phyloP scores from a whole-genome alignment of 2,329 filamentous ascomycete genomes.

The Clonostachys byssicola region DNA sequence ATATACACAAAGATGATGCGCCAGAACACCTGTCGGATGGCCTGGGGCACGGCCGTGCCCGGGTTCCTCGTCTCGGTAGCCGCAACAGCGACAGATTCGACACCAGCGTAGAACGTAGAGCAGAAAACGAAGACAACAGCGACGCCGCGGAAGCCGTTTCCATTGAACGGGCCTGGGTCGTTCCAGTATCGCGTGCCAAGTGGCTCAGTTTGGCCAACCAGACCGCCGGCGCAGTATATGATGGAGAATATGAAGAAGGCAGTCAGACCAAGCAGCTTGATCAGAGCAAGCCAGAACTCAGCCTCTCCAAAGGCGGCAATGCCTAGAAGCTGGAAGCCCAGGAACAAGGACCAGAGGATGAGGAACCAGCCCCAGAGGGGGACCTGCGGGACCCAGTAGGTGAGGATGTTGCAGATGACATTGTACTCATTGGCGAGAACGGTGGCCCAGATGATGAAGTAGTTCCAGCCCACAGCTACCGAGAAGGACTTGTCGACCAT shows the following conservation, averaged over 20 bases:
- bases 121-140: slow-evolving; percentile 66
- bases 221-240: slow-evolving; percentile 65
- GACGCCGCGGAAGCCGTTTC: slow-evolving; percentile 62
- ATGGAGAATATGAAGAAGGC: slow-evolving; percentile 74
- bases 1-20: slow-evolving; percentile 62
- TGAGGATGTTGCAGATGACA: slow-evolving; percentile 60
- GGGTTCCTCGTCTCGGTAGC: slow-evolving; percentile 59
- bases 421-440: slow-evolving; percentile 71
- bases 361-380: slow-evolving; percentile 67
- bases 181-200: slow-evolving; percentile 71
- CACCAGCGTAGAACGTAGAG: slow-evolving; percentile 68
- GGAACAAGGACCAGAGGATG: slow-evolving; percentile 71
- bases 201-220: slow-evolving; percentile 49
- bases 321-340: slow-evolving; percentile 65
- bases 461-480: slow-evolving; percentile 68
- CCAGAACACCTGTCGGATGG: slow-evolving; percentile 58
- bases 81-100: slow-evolving; percentile 58
- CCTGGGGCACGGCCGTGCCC: slow-evolving; percentile 47
- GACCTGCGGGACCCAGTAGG: slow-evolving; percentile 58
- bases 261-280: slow-evolving; percentile 67
- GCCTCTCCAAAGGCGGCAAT: slow-evolving; percentile 74
- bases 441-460: slow-evolving; percentile 63
- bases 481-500: slow-evolving; percentile 69
- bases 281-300: slow-evolving; percentile 73
- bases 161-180: slow-evolving; percentile 63